Base-by-base conservation (phyloP, 257 asterid genomes). In the Nicotiana paniculata region DNA sequence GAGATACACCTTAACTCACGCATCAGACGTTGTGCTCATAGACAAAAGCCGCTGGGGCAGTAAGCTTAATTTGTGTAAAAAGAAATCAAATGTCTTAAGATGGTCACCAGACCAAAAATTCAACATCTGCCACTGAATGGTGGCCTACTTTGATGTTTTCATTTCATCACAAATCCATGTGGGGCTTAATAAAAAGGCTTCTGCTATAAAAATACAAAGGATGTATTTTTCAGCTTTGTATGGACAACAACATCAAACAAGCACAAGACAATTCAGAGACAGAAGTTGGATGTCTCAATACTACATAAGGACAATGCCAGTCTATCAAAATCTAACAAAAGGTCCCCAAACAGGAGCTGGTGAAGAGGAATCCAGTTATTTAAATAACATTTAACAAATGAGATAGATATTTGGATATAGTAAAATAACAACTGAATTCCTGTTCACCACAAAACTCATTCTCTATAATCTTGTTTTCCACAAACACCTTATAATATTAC, bases 361-460 rank as follows among this genome's bases (percentile, higher is more conserved):
- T 86, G 90, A 89, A 89, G 70, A 86, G 82, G 75, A 89, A 88
- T 87, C 87, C 90, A 89, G 86, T 87, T 81, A 82, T 81, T 59
- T 80, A 77, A 80, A 83, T 83, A 74, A 86, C 63, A 81, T 74
- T 74, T 74, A 74, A 74, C 76, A 67, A 81, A 66, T 33, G 43
- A 32, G 33, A 79, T 54, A 67, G 54, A 81, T 64, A 79, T 81
- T 55, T 80, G 80, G 80, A 54, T 65, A 74, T 65, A 55, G 21
- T 18, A 30, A 30, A 77, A 74, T 67, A 28, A 69, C 62, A 46
- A 81, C 88, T 84, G 90, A 91, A 91, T 83, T 87, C 66, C 85
- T 78, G 77, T 82, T 87, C 90, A 86, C 92, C 87, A 74, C 81
- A 86, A 61, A 54, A 82, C 85, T 63, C 66, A 53, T 77, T 81